These are phyloP conservation scores for Inonotus obliquus DNA, from an alignment of 1,284 basidiomycete species.

Conservation along the genomic window DNA sequence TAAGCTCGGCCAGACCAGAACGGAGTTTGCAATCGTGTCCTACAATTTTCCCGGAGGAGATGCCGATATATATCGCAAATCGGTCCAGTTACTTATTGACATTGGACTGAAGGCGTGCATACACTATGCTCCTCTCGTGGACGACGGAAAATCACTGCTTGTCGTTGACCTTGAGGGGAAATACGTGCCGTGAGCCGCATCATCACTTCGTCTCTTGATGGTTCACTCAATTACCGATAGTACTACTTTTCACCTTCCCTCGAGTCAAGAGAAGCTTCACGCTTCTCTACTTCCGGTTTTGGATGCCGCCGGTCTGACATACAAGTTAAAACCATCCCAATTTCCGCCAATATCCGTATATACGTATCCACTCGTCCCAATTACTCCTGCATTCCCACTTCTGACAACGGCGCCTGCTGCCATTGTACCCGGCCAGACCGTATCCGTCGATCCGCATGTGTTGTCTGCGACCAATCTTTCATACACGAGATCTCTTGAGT, in stretches of 20 bases:
- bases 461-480: conserved; percentile 40
- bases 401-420: conserved; percentile 31
- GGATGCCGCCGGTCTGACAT: conserved; percentile 26
- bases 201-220: conserved; percentile 22
- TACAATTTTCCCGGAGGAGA: conserved; percentile 32
- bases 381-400: conserved; percentile 37
- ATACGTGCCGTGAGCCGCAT: conserved; percentile 5
- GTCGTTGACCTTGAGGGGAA: conserved; percentile 25
- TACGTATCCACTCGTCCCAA: conserved; percentile 35
- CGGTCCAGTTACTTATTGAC: conserved; percentile 17
- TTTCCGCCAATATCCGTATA: conserved; percentile 31
- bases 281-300: conserved; percentile 30
- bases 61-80: conserved; percentile 21
- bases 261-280: conserved; percentile 35
- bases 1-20: conserved; percentile 16
- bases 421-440: conserved; percentile 24
- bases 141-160: conserved; percentile 28
- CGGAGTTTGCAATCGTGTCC: conserved; percentile 35
- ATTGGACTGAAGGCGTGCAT: conserved; percentile 31
- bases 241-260: conserved; percentile 33
- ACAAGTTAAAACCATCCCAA: conserved; percentile 26
- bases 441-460: conserved; percentile 30
- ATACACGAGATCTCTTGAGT: conserved; percentile 37
- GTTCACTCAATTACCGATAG: conserved; percentile 17
- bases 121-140: conserved; percentile 35